These are phyloP conservation scores for Peronospora belbahrii DNA, from an alignment of 352 stramenopile species.

Conservation along the genomic window DNA sequence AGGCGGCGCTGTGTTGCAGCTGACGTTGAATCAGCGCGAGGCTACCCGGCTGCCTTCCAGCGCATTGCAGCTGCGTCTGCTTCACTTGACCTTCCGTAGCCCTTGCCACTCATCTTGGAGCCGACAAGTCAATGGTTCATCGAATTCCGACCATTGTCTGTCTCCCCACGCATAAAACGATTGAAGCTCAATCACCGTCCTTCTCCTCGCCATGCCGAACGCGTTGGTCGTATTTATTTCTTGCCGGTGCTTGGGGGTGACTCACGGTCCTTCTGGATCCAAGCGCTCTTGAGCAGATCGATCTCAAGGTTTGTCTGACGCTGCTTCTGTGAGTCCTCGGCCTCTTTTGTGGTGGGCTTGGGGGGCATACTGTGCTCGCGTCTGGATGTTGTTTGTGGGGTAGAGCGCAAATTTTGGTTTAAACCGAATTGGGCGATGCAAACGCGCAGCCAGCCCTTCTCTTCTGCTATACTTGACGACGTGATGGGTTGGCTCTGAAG, in stretches of 20 bases:
- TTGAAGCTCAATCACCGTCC: neutral
- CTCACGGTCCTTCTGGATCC: conserved; percentile 55
- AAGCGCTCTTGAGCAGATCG: conserved; percentile 50
- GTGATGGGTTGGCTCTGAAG: conserved; percentile 30
- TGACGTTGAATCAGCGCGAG: conserved; percentile 6
- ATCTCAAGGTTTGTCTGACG: conserved; percentile 61
- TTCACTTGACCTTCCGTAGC: conserved; percentile 8
- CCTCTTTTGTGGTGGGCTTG: conserved; percentile 26
- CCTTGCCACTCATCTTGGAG: conserved; percentile 9
- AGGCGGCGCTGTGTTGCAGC: conserved; percentile 5
- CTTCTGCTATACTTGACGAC: conserved; percentile 19
- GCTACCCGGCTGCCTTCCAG: conserved; percentile 15
- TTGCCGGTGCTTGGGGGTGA: conserved; percentile 21
- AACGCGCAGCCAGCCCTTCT: conserved; percentile 11
- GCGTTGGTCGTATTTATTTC: conserved; percentile 18
- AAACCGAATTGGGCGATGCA: conserved; percentile 23
- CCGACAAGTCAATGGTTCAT: neutral
- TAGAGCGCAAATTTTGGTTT: conserved; percentile 32
- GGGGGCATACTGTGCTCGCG: conserved; percentile 25
- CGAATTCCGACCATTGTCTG: conserved; percentile 3
- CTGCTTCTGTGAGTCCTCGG: conserved; percentile 42
- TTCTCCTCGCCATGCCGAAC: neutral
- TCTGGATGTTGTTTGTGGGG: conserved; percentile 12
- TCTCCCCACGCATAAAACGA: neutral
- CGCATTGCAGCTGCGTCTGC: conserved; percentile 19